Evolutionary conservation across 1,139 yeast genomes (phyloP).

Genomic region (Magnusiomyces tetraspermus): DNA sequence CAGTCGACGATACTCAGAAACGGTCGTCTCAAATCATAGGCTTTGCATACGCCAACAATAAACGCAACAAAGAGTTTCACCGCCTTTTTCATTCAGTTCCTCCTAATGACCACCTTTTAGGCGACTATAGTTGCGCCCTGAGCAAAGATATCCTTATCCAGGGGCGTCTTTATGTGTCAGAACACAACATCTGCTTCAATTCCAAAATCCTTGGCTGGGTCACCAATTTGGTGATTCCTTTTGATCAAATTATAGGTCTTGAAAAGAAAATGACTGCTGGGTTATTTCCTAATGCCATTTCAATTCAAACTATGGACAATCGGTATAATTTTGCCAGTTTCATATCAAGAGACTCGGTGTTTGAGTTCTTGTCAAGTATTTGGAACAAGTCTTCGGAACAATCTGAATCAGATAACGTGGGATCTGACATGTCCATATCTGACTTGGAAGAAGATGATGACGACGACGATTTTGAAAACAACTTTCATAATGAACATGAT

Average conservation of each 20-base stretch:
- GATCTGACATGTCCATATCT: constrained; percentile 12
- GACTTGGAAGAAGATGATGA: constrained; percentile 40
- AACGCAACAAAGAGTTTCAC: constrained; percentile 73
- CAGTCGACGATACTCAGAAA: no score
- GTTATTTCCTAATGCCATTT: constrained; percentile 82
- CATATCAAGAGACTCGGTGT: constrained; percentile 69
- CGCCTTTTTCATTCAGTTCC: constrained; percentile 62
- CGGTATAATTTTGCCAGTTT: constrained; percentile 77
- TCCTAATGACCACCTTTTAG: constrained; percentile 59
- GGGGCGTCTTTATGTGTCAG: constrained; percentile 80
- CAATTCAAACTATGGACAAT: constrained; percentile 56
- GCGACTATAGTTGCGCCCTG: constrained; percentile 83
- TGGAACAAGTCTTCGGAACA: constrained; percentile 29
- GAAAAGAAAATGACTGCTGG: constrained; percentile 84
- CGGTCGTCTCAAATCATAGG: constrained; percentile 26
- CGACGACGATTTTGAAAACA: constrained; percentile 13
- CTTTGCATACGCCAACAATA: constrained; percentile 47
- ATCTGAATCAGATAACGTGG: neutral
- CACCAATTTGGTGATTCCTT: constrained; percentile 64
- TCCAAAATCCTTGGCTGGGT: constrained; percentile 94
- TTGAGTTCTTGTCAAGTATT: constrained; percentile 46
- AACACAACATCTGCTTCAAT: constrained; percentile 72
- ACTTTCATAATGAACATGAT: constrained; percentile 16
- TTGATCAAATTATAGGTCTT: constrained; percentile 59
- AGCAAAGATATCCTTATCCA: constrained; percentile 84